Conservation (phyloP, 106 monocot species). For the Amphibolis antarctica region DNA sequence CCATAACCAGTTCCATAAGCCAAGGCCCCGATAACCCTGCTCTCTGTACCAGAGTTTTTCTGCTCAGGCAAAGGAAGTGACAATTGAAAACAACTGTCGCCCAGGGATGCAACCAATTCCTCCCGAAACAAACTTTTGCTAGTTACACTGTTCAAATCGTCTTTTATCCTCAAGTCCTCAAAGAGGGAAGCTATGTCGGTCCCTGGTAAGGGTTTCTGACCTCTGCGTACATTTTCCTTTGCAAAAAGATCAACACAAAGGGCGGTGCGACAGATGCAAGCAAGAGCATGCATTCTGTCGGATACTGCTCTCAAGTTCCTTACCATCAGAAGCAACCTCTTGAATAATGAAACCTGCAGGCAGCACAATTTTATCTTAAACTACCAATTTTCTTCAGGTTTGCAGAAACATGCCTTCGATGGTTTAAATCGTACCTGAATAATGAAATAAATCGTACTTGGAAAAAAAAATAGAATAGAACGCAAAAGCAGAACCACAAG, state of each 20-base stretch:
- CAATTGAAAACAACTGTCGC: constrained; percentile 98
- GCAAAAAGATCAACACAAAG: constrained; percentile 99
- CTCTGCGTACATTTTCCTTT: constrained; percentile 94
- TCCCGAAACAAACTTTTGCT: constrained; percentile 97
- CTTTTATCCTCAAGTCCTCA: constrained; percentile 83
- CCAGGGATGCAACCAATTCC: constrained; percentile 88
- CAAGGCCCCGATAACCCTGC: constrained; percentile 96
- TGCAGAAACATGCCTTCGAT: neutral
- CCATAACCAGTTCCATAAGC: constrained; percentile 99
- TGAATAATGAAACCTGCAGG: constrained; percentile 83
- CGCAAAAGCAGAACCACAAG: neutral
- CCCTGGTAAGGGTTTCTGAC: constrained; percentile 93
- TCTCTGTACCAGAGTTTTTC: constrained; percentile 88
- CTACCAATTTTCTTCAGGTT: neutral
- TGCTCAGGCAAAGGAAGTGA: constrained; percentile 91
- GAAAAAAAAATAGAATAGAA: neutral
- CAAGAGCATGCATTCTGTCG: constrained; percentile 96
- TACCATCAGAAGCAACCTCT: constrained; percentile 92
- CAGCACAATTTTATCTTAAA: neutral
- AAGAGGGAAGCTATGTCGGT: constrained; percentile 95
- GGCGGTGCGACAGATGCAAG: constrained; percentile 94
- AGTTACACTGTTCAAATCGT: constrained; percentile 75
- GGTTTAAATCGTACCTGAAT: too few species aligned
- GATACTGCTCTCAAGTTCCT: constrained; percentile 96
- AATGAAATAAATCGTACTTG: too few species aligned